phyloP scores from a whole-genome alignment of 1,284 basidiomycete genomes.

The Boletellus deceptivus region DNA sequence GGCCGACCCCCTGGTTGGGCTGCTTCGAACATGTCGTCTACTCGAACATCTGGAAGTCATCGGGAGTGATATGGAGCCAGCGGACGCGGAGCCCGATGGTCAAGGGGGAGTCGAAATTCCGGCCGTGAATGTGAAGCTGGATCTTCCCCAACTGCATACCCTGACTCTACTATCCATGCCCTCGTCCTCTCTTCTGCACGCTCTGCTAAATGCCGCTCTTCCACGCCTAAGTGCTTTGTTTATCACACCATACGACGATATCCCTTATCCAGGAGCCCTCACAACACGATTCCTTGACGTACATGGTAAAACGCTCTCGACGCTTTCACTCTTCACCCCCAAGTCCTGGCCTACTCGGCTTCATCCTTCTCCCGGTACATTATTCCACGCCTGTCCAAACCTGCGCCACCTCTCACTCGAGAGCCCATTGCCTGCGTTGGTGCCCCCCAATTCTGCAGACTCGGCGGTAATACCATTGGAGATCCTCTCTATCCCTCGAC shows the following conservation, averaged over 20 bases:
- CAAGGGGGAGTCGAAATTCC: constrained; percentile 25
- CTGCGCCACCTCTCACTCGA: constrained; percentile 68
- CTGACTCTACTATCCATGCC: constrained; percentile 68
- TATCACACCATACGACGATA: constrained; percentile 72
- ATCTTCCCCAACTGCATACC: constrained; percentile 60
- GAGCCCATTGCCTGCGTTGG: constrained; percentile 54
- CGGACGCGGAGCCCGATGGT: constrained; percentile 42
- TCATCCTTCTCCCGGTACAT: constrained; percentile 53
- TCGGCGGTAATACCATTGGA: constrained; percentile 50
- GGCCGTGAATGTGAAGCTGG: constrained; percentile 33
- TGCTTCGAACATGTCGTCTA: constrained; percentile 55
- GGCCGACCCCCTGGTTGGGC: constrained; percentile 50
- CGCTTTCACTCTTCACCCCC: constrained; percentile 66
- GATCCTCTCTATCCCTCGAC: constrained; percentile 70
- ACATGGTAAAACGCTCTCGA: constrained; percentile 62
- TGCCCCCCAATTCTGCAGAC: constrained; percentile 30
- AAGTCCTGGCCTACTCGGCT: constrained; percentile 69
- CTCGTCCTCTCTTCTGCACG: constrained; percentile 59
- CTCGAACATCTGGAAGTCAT: constrained; percentile 69
- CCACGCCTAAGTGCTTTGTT: constrained; percentile 66
- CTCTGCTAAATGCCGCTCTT: constrained; percentile 59
- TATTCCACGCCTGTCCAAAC: constrained; percentile 56
- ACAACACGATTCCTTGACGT: constrained; percentile 58
- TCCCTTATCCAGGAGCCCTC: constrained; percentile 54
- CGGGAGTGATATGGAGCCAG: constrained; percentile 54